phyloP scores from a whole-genome alignment of 164 flowering plant species.

The Annona squamosa region DNA sequence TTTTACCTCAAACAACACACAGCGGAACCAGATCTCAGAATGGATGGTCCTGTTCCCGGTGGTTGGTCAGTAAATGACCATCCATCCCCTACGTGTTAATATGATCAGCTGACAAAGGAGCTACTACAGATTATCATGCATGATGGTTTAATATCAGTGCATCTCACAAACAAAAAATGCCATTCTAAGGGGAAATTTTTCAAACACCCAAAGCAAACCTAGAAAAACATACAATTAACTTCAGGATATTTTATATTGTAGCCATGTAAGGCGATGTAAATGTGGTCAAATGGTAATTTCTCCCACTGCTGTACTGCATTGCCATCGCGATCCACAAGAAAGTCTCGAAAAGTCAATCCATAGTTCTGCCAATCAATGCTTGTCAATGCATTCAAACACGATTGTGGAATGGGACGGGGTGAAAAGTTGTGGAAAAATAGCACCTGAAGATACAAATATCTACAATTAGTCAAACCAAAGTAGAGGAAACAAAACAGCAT shows the following conservation, averaged over 20 bases:
- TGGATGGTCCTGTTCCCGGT: no score
- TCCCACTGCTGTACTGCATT: slow-evolving; percentile 62
- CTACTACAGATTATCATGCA: not conserved
- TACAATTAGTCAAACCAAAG: not conserved
- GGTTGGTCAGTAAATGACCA: no score
- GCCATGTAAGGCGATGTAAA: slow-evolving; percentile 63
- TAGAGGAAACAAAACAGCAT: not conserved
- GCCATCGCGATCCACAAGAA: slow-evolving; percentile 31
- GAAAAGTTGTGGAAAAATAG: slow-evolving; percentile 61
- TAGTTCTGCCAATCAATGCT: slow-evolving; percentile 72
- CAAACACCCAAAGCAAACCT: no score
- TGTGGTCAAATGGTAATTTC: slow-evolving; percentile 34
- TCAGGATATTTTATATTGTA: slow-evolving; percentile 66
- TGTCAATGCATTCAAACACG: slow-evolving; percentile 46
- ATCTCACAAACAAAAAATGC: not conserved
- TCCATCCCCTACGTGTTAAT: no score
- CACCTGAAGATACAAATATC: slow-evolving; percentile 37
- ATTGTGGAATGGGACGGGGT: slow-evolving; percentile 41
- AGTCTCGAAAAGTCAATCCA: slow-evolving; percentile 45
- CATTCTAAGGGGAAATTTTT: not conserved
- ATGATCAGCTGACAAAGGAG: not conserved
- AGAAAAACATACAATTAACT: no score
- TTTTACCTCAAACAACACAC: no score
- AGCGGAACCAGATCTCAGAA: no score
- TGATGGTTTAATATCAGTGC: not conserved